A percentile compares a stretch with the other conserved stretches of the same genome.
phyloP scores from a whole-genome alignment of 192 early-diverging fungal species.

The Coemansia brasiliensis region DNA sequence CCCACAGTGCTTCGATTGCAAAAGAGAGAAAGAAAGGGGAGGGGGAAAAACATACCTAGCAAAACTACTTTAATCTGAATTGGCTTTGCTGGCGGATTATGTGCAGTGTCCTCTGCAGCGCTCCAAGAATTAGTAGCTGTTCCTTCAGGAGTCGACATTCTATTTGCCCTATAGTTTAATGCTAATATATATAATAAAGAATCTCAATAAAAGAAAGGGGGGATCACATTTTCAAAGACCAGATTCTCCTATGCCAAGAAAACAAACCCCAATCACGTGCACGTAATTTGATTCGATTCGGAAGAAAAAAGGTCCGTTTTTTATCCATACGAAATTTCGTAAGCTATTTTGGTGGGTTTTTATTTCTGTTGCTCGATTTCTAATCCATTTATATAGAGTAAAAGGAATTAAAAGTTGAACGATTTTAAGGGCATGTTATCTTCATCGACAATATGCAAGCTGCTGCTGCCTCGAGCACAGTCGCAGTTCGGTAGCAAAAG shows the following conservation, averaged over 20 bases:
- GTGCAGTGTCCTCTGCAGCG: slow-evolving; percentile 12
- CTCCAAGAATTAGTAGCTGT: slow-evolving; percentile 18
- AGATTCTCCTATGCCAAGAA: slow-evolving; percentile 3
- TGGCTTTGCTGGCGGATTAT: slow-evolving; percentile 63
- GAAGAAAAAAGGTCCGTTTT: background rate
- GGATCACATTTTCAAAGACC: background rate
- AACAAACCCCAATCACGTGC: background rate
- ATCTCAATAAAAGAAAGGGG: slow-evolving; percentile 1
- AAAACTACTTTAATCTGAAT: slow-evolving; percentile 97
- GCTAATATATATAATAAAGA: slow-evolving; percentile 3
- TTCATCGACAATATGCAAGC: slow-evolving; percentile 1
- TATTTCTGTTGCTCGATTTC: background rate
- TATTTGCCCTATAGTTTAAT: too few relatives aligned
- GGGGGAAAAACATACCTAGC: slow-evolving; percentile 58
- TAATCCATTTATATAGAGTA: background rate
- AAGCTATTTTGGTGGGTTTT: background rate
- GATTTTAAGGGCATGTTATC: slow-evolving; percentile 4
- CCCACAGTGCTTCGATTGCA: too few relatives aligned
- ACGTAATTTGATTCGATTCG: slow-evolving; percentile 1
- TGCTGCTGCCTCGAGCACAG: slow-evolving; percentile 4
- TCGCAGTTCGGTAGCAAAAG: background rate
- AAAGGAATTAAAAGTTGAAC: background rate
- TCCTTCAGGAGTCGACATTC: slow-evolving; percentile 46
- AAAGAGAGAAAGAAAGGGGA: background rate
- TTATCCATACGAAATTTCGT: background rate